Evolutionary conservation across 495 filamentous ascomycete species (phyloP), one percentile per base, ranked within the genome.

Genomic region (Apiosordaria backusii): DNA sequence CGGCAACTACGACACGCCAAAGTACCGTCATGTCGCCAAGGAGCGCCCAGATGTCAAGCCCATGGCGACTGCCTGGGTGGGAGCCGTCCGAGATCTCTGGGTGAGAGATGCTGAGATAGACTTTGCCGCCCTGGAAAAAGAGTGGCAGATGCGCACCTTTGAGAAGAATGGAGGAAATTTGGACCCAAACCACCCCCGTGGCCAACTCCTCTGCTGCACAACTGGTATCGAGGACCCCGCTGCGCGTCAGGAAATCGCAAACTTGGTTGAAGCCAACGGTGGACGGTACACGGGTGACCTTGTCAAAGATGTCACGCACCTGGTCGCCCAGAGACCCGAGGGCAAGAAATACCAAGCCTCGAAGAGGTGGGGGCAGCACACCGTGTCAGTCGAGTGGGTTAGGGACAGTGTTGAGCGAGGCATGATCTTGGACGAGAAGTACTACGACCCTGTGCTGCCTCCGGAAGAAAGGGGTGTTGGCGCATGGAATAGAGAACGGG

Each of bases 21-120:
- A 99, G 76, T 99, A 99, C 81, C 89, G 88, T 72, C 97, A 95
- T 78, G 94, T 97, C 71, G 95, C 95, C 23, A 92, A 87, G 67
- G 90, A 93, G 74, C 85, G 95, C 27, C 84, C 88, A 40, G 95
- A 99, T 74, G 87, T 99, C 69, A 86, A 85, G 63, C 90, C 92
- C 59, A 84, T 99, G 76, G 83, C 82, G 53, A 86, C 89, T 27
- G 85, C 85, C 72, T 99, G 92, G 92, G 83, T 99, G 60, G 86
- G 93, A 58, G 92, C 92, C 25, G 87, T 97, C 21, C 86, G 92
- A 15, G 78, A 87, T 61, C 81, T 86, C 50, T 99, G 95, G 96
- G 87, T 93, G 63, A 77, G 88, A 62, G 96, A 90, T 50, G 86
- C 84, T 62, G 91, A 93, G 26, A 90, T 92, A 16, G 87, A 97